Evolutionary conservation across 2,329 filamentous ascomycete genomes (phyloP), one percentile per base, ranked within the genome.

Genomic region (Pestalotiopsis sp.): DNA sequence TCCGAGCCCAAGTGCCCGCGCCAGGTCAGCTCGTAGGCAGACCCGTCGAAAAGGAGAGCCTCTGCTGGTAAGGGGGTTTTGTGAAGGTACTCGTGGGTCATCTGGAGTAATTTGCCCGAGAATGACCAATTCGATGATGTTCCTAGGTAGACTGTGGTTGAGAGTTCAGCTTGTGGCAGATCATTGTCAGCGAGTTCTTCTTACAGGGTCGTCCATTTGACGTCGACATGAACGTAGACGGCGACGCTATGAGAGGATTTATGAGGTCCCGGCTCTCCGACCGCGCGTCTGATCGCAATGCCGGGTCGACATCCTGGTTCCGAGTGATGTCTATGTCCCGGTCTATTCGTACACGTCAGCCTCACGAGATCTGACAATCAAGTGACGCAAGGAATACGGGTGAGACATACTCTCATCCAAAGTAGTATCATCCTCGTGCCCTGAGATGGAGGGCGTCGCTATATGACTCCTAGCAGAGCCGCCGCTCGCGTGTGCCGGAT

Each of bases 41-140:
- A 78, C 1, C 84, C 85, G 66, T 89, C 85, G 58, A 87, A 88
- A 0, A 85, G 76, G 1, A 87, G 74, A 80, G 4, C 80, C 78
- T 0, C 83, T 77, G 0, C 12, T 58, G 85, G 82, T 0, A 84
- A 74, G 1, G 82, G 80, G 2, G 78, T 77, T 56, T 82, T 79
- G 63, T 83, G 80, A 23, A 86, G 77, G 66, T 83, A 79, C 68
- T 86, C 82, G 62, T 87, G 83, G 0, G 82, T 81, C 65, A 87
- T 79, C 31, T 78, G 81, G n/a, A 88, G 77, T 1, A 87, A 80
- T 20, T 83, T 81, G 7, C 85, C 79, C 31, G 82, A 82, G 64
- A 88, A 88, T 0, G 85, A 85, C 86, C 86, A 88, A 61, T 86
- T 88, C 1, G 86, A 88, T 0, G 86, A 87, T 2, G 84, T 85